Conservation (phyloP, 257 asterid genomes). For the Marsdenia floribunda region DNA sequence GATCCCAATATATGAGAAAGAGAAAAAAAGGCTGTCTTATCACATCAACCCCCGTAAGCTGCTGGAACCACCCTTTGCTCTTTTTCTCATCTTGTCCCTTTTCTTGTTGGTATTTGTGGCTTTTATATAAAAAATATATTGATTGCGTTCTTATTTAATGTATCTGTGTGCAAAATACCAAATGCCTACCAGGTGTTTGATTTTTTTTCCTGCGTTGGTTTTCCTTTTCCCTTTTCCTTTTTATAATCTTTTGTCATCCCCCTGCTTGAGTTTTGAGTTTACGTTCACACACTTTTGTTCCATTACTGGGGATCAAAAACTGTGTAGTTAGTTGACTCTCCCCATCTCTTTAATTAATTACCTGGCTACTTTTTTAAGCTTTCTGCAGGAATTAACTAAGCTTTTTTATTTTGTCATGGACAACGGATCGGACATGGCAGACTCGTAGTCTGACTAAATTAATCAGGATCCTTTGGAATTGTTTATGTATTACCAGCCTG, state of each 20-base stretch:
- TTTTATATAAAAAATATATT: not conserved
- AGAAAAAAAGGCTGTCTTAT: conserved; percentile 8
- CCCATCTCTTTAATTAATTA: not conserved
- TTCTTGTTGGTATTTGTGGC: not conserved
- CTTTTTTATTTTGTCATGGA: not conserved
- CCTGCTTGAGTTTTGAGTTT: not conserved
- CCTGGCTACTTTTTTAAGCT: not conserved
- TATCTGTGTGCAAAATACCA: not conserved
- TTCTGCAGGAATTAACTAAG: not conserved
- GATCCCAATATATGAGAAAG: not conserved
- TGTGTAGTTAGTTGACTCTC: not conserved
- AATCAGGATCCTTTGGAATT: not conserved
- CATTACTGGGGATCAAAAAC: not conserved
- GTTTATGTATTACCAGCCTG: not conserved
- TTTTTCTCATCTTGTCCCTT: conserved; percentile 18
- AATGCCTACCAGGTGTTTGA: not conserved
- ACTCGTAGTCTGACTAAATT: not conserved
- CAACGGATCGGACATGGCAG: too few relatives aligned
- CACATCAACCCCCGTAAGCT: conserved; percentile 13
- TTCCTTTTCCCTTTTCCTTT: not conserved
- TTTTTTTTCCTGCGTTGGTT: not conserved
- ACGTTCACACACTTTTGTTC: not conserved
- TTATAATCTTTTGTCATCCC: too few relatives aligned
- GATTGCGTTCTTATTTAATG: not conserved
- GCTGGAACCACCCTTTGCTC: not conserved